A percentile compares a stretch with the other conserved stretches of the same genome.
phyloP scores from a whole-genome alignment of 495 filamentous ascomycete species.

The Neurospora sublineolata region DNA sequence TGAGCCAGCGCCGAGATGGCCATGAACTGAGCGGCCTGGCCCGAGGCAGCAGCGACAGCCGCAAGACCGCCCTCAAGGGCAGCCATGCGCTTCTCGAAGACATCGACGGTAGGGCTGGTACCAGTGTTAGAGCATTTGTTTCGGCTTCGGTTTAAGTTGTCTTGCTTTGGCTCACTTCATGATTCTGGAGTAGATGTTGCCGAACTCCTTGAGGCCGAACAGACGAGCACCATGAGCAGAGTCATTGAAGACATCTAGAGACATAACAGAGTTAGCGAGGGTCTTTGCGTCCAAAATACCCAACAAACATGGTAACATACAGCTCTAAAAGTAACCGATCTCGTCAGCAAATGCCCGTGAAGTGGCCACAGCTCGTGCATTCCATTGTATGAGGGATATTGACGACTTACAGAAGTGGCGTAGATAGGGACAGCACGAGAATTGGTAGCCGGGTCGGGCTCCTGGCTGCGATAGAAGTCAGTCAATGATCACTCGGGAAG shows the following conservation, averaged over 20 bases:
- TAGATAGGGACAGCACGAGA: constrained; percentile 93
- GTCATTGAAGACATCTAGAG: constrained; percentile 89
- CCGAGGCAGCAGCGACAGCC: constrained; percentile 79
- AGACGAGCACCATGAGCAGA: constrained; percentile 92
- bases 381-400: not conserved
- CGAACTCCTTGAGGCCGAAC: constrained; percentile 95
- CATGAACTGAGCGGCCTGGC: constrained; percentile 93
- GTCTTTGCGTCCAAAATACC: too few relatives aligned
- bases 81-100: constrained; percentile 94
- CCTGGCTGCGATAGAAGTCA: constrained; percentile 45
- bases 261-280: too few relatives aligned
- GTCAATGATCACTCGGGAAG: not conserved
- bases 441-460: constrained; percentile 77
- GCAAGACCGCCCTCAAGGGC: constrained; percentile 91
- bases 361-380: not conserved
- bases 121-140: not conserved
- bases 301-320: too few relatives aligned
- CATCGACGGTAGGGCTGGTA: constrained; percentile 80
- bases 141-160: not conserved
- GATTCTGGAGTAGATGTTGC: constrained; percentile 96
- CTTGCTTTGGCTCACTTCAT: constrained; percentile 55
- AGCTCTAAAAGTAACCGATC: constrained; percentile 47
- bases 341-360: not conserved
- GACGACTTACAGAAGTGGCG: constrained; percentile 61
- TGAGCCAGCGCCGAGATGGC: constrained; percentile 72